A percentile compares a stretch with the other conserved stretches of the same genome.
These are phyloP conservation scores for Cyclotella cryptica DNA, from an alignment of 108 stramenopile genomes.

Conservation along the genomic window DNA sequence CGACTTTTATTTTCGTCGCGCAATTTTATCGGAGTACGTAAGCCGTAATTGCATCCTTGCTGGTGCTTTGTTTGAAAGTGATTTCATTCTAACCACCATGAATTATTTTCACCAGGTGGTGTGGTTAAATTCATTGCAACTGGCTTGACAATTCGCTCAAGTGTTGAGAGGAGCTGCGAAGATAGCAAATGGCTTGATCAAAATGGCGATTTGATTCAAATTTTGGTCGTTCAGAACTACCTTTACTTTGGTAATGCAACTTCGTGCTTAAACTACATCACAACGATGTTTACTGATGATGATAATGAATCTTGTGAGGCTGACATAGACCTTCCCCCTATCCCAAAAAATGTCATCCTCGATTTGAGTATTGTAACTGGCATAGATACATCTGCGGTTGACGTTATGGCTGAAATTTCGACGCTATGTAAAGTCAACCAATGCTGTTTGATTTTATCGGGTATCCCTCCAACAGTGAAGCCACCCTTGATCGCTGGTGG, in stretches of 20 bases:
- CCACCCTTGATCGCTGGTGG: constrained; percentile 55
- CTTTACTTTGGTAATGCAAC: constrained; percentile 86
- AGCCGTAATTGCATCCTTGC: background rate
- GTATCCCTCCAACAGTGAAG: constrained; percentile 50
- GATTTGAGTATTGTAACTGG: constrained; percentile 75
- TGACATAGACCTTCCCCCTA: constrained; percentile 51
- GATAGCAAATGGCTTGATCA: constrained; percentile 70
- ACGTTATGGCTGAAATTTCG: constrained; percentile 68
- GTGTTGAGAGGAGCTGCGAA: constrained; percentile 63
- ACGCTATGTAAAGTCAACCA: constrained; percentile 55
- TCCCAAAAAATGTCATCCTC: constrained; percentile 69
- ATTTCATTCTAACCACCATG: background rate
- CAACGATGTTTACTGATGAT: constrained; percentile 80
- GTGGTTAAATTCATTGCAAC: constrained; percentile 78
- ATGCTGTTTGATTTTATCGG: constrained; percentile 66
- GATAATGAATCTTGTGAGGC: constrained; percentile 33
- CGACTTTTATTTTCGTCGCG: constrained; percentile 81
- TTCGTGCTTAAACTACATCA: constrained; percentile 68
- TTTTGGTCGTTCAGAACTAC: constrained; percentile 81
- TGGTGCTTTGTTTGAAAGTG: background rate
- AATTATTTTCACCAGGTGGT: constrained; percentile 30
- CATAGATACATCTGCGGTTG: constrained; percentile 75
- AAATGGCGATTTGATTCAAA: constrained; percentile 75
- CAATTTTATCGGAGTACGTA: constrained; percentile 60
- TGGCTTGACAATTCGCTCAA: constrained; percentile 71